A percentile compares a stretch with the other conserved stretches of the same genome.
These are phyloP conservation scores for Geotrichum restrictum DNA, from an alignment of 1,139 yeast species.

Conservation along the genomic window DNA sequence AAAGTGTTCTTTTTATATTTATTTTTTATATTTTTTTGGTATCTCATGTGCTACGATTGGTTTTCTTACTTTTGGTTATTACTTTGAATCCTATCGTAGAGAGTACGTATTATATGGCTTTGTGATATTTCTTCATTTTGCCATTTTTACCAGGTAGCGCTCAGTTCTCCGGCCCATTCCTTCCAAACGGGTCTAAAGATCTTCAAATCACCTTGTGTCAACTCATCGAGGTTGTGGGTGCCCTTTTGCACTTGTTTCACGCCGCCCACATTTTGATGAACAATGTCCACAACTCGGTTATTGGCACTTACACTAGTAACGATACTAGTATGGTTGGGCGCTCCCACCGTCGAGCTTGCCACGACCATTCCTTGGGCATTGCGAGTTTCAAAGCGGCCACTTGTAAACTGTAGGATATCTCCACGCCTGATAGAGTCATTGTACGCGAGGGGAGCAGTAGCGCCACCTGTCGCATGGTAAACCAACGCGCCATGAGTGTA, in stretches of 20 bases:
- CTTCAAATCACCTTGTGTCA: slow-evolving; percentile 48
- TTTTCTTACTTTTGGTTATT: neutral
- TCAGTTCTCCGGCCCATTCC: slow-evolving; percentile 50
- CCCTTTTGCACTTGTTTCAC: slow-evolving; percentile 49
- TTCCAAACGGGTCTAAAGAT: slow-evolving; percentile 56
- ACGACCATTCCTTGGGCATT: slow-evolving; percentile 24
- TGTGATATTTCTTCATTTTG: no score
- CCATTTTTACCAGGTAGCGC: slow-evolving; percentile 30
- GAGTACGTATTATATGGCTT: neutral
- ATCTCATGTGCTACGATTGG: neutral
- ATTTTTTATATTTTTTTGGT: neutral
- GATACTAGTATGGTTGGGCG: slow-evolving; percentile 66
- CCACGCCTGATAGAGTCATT: slow-evolving; percentile 43
- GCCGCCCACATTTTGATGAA: slow-evolving; percentile 61
- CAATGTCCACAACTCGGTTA: slow-evolving; percentile 42
- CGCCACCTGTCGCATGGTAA: slow-evolving; percentile 35
- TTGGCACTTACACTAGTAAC: slow-evolving; percentile 41
- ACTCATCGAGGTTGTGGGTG: slow-evolving; percentile 43
- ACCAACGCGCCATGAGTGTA: slow-evolving; percentile 58
- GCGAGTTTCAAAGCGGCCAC: slow-evolving; percentile 44
- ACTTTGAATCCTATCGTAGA: no score
- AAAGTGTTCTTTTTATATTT: neutral
- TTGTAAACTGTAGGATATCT: slow-evolving; percentile 46
- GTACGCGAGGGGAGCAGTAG: slow-evolving; percentile 31
- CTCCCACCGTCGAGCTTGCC: slow-evolving; percentile 43